Percentiles rank a stretch among this genome's conserved stretches.
phyloP scores from a whole-genome alignment of 768 basidiomycete genomes.

The Paxillus ammoniavirescens region DNA sequence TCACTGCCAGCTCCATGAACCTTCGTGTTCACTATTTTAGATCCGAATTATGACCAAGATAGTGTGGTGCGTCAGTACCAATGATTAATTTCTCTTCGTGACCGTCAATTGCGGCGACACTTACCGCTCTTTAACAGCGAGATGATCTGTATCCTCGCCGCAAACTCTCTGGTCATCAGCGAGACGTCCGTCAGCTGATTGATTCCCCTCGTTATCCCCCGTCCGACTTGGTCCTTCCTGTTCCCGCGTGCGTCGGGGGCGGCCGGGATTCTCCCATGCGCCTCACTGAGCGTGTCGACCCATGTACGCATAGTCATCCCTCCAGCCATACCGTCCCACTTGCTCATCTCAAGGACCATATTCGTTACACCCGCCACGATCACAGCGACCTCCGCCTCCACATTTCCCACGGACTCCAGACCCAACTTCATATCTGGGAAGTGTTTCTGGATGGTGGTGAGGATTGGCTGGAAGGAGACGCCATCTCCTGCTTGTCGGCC shows the following conservation, averaged over 20 bases:
- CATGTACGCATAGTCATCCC: constrained; percentile 57
- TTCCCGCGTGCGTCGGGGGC: constrained; percentile 12
- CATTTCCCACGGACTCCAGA: constrained; percentile 45
- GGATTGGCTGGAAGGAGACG: constrained; percentile 45
- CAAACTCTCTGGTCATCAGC: constrained; percentile 54
- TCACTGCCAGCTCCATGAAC: constrained; percentile 48
- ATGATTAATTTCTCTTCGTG: neutral
- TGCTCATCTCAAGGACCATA: constrained; percentile 53
- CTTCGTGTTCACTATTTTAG: constrained; percentile 41
- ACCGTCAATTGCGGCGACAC: constrained; percentile 17
- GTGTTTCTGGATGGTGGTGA: constrained; percentile 48
- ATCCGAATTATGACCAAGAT: neutral
- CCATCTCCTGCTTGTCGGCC: constrained; percentile 53
- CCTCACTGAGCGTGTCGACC: constrained; percentile 47
- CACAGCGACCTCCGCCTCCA: constrained; percentile 47
- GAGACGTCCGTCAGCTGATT: constrained; percentile 48
- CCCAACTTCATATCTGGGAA: constrained; percentile 45
- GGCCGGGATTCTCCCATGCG: constrained; percentile 34
- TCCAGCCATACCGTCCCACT: constrained; percentile 55
- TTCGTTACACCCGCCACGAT: constrained; percentile 54
- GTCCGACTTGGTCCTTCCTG: constrained; percentile 43
- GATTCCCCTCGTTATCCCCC: constrained; percentile 50
- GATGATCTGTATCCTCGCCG: constrained; percentile 53
- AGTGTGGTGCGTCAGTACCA: neutral
- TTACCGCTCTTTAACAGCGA: constrained; percentile 50